A percentile compares a stretch with the other conserved stretches of the same genome.
These are phyloP conservation scores for Lepidium africanum DNA, from an alignment of 345 rosid species.

Conservation along the genomic window DNA sequence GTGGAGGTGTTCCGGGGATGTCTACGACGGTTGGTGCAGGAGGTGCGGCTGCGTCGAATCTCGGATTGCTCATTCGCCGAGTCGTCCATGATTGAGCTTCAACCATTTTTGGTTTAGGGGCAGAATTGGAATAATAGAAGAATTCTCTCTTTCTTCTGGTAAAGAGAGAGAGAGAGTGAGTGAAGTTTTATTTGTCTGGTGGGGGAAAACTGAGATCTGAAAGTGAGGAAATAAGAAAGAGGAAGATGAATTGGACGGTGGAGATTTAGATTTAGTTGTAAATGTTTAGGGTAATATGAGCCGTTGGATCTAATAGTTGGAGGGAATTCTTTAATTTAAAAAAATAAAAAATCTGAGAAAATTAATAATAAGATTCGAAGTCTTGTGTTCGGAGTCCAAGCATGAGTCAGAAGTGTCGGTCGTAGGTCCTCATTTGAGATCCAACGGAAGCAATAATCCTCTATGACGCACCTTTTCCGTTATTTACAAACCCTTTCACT, in stretches of 20 bases:
- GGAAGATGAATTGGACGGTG: conserved; percentile 38
- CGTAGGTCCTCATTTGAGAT: conserved; percentile 28
- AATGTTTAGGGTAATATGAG: neutral
- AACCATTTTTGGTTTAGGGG: conserved; percentile 44
- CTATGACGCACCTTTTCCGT: conserved; percentile 16
- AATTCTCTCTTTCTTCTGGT: conserved; percentile 13
- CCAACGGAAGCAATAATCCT: conserved; percentile 10
- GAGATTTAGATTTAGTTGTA: conserved; percentile 44
- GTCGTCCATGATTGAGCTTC: conserved; percentile 99
- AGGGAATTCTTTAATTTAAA: conserved; percentile 16
- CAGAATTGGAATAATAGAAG: conserved; percentile 4
- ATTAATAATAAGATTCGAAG: conserved; percentile 22
- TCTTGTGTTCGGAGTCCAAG: conserved; percentile 24
- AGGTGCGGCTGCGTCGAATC: conserved; percentile 45
- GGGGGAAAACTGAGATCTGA: conserved; percentile 37
- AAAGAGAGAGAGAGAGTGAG: conserved; percentile 14
- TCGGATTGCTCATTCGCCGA: conserved; percentile 95
- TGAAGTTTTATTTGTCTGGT: neutral
- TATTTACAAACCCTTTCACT: neutral
- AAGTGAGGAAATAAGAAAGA: neutral
- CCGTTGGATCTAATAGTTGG: conserved; percentile 45
- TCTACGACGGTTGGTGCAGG: conserved; percentile 42
- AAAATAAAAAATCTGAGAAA: neutral
- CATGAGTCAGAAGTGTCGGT: conserved; percentile 37
- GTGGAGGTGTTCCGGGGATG: conserved; percentile 86